These are phyloP conservation scores for Aspergillus diversus DNA, from an alignment of 495 filamentous ascomycete genomes.

Conservation along the genomic window DNA sequence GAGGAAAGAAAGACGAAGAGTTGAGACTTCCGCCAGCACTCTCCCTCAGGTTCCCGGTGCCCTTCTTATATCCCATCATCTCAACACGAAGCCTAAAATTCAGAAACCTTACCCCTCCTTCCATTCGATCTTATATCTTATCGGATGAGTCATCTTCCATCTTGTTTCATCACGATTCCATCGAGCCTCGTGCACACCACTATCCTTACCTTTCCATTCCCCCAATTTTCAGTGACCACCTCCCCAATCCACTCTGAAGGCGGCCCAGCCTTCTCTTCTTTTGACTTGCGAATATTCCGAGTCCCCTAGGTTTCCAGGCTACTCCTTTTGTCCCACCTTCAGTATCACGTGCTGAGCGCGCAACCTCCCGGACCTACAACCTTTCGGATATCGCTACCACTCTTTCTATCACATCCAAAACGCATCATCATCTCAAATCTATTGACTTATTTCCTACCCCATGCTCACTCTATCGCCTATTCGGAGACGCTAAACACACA, in stretches of 20 bases:
- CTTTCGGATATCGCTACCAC: not conserved
- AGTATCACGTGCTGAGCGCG: conserved; percentile 10
- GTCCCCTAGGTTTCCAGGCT: not conserved
- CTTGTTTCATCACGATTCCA: not conserved
- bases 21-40: conserved; percentile 4
- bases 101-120: conserved; percentile 53
- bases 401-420: not conserved
- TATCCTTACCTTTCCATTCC: conserved; percentile 13
- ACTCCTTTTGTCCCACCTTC: not conserved
- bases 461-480: not conserved
- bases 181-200: not conserved
- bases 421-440: not conserved
- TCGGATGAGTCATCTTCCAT: conserved; percentile 22
- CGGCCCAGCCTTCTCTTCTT: conserved; percentile 62
- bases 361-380: not conserved
- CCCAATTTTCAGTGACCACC: conserved; percentile 64
- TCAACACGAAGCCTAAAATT: conserved; percentile 73
- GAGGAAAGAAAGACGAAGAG: not conserved
- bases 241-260: conserved; percentile 77
- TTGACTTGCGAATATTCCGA: not conserved
- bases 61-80: conserved; percentile 44
- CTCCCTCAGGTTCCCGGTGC: not conserved
- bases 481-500: too few relatives aligned
- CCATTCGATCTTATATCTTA: conserved; percentile 15
- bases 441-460: not conserved